Evolutionary conservation across 495 filamentous ascomycete genomes (phyloP), one percentile per base, ranked within the genome.

Genomic region (Endocarpon pusillum): DNA sequence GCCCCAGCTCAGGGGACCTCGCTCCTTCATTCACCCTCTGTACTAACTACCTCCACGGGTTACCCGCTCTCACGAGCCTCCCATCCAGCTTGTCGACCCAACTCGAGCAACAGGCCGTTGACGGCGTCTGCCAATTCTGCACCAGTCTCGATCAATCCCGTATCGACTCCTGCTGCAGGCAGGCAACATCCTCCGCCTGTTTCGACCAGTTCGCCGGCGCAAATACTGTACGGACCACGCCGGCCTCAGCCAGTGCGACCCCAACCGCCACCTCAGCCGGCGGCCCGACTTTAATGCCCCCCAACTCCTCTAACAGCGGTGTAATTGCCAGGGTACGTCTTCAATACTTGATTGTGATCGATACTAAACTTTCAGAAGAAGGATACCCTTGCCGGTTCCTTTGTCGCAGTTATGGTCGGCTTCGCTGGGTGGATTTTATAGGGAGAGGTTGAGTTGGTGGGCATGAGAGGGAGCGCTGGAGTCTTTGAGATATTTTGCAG

Each of bases 31-130:
- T 16, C 15, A 10, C 22, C 9, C 20, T 20, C 21, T 37, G 35
- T 28, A 37, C 35, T 6, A 28, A 30, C 35, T 37, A 37, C 25
- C 22, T 37, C 25, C 35, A 31, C 24, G 25, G 35, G 16, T 3
- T 37, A 19, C 22, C 24, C 9, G 19, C 28, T n/a, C 21, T 20
- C 3, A 17, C 14, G 16, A 15, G 22, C 19, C 35, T 31, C 2
- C 15, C 22, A 10, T 19, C 24, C 35, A 37, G 15, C 10, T 24
- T 20, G 3, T 28, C 35, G 15, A 29, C n/a, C 24, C 35, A 37
- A 28, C 4, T 30, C 7, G 28, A 29, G 14, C 8, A 30, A 10
- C 15, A 37, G 22, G 22, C 28, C 18, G 35, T 31, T 15, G 24
- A 37, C 17, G 14, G 16, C 4, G 35, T 37, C n/a, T 37, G 25